Percentiles rank a stretch among this genome's conserved stretches.
Conservation (phyloP, 2,329 filamentous ascomycete species). For the Monilinia laxa region DNA sequence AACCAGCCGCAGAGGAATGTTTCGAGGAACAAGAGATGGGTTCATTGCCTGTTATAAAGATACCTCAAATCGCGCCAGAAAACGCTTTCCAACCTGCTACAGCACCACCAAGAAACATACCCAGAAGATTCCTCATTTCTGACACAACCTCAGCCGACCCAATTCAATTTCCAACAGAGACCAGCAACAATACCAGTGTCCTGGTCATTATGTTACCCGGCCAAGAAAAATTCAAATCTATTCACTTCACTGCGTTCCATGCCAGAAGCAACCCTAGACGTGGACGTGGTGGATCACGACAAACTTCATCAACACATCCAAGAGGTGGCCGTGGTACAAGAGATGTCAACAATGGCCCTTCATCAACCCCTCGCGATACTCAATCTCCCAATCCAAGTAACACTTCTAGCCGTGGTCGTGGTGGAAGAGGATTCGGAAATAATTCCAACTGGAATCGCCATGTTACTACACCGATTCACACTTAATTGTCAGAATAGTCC, state of each 20-base stretch:
- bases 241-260: conserved; percentile 42
- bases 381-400: conserved; percentile 30
- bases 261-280: conserved; percentile 40
- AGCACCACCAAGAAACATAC: conserved; percentile 54
- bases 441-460: conserved; percentile 34
- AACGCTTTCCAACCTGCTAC: conserved; percentile 62
- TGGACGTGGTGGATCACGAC: conserved; percentile 34
- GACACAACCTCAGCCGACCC: conserved; percentile 50
- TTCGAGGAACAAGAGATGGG: conserved; percentile 81
- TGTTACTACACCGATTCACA: conserved; percentile 37
- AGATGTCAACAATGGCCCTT: conserved; percentile 34
- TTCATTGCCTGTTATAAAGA: conserved; percentile 67
- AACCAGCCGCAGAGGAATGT: conserved; percentile 73
- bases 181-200: conserved; percentile 43
- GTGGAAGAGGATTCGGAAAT: conserved; percentile 34
- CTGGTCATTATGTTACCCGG: conserved; percentile 51
- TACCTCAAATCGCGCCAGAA: conserved; percentile 63
- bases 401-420: conserved; percentile 32
- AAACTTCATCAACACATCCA: conserved; percentile 34
- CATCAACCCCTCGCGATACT: conserved; percentile 33
- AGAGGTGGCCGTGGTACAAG: conserved; percentile 36
- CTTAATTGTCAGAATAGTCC: conserved; percentile 29
- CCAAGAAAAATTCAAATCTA: conserved; percentile 44
- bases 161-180: conserved; percentile 44
- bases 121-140: conserved; percentile 50